phyloP scores from a whole-genome alignment of 306 rosid species.

The Styphnolobium japonicum region DNA sequence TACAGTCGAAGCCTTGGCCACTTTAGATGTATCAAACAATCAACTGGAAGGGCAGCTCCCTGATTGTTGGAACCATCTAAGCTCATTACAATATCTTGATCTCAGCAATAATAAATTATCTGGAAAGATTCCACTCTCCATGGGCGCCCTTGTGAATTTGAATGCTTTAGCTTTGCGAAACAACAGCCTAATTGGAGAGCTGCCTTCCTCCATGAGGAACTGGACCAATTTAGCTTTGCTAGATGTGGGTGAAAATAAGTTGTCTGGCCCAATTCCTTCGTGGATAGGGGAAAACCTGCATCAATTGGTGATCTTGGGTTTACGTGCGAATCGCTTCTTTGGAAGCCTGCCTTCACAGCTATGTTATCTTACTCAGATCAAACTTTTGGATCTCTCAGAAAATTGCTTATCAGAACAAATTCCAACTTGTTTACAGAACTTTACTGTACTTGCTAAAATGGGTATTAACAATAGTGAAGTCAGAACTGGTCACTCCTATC shows the following conservation, averaged over 20 bases:
- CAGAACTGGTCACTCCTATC: rapidly evolving
- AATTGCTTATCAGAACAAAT: background rate
- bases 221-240: background rate
- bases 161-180: background rate
- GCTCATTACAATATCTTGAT: too few relatives aligned
- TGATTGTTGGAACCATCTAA: too few relatives aligned
- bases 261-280: too few relatives aligned
- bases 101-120: too few relatives aligned
- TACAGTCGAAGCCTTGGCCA: background rate
- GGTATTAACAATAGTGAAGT: rapidly evolving
- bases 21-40: too few relatives aligned
- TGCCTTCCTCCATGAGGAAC: background rate
- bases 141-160: too few relatives aligned
- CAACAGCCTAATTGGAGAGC: background rate
- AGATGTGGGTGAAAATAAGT: background rate
- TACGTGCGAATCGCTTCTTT: background rate
- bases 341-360: background rate
- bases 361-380: background rate
- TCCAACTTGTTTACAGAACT: background rate
- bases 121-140: too few relatives aligned
- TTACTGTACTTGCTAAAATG: background rate
- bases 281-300: background rate
- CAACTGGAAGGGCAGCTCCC: too few relatives aligned
- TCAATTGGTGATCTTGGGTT: background rate
- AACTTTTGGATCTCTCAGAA: background rate